Percentiles rank a stretch among this genome's conserved stretches.
phyloP scores from a whole-genome alignment of 495 filamentous ascomycete genomes.

The Hypoxylon crocopeplum region DNA sequence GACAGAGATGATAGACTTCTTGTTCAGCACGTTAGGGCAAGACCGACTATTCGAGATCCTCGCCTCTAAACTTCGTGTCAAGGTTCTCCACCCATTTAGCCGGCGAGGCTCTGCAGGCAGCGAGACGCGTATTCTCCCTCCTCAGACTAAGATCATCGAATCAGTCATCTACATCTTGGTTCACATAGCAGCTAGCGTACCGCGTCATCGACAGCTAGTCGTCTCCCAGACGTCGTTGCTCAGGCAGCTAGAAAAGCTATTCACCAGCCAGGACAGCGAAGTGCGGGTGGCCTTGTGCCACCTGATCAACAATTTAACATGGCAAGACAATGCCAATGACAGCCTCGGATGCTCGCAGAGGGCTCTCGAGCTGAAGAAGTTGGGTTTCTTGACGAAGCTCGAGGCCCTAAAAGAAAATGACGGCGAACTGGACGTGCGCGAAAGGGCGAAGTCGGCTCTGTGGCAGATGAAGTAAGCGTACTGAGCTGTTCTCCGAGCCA shows the following conservation, averaged over 20 bases:
- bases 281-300: constrained; percentile 80
- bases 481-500: background rate
- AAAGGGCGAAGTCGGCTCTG: constrained; percentile 80
- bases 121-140: constrained; percentile 57
- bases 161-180: constrained; percentile 78
- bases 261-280: constrained; percentile 70
- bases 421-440: constrained; percentile 79
- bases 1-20: constrained; percentile 80
- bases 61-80: constrained; percentile 70
- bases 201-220: constrained; percentile 73
- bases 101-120: constrained; percentile 37
- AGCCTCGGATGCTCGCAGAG: constrained; percentile 65
- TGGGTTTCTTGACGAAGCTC: constrained; percentile 75
- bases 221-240: constrained; percentile 63
- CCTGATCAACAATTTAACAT: constrained; percentile 83
- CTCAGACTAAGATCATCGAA: constrained; percentile 74
- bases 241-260: constrained; percentile 72
- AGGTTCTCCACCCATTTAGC: constrained; percentile 54
- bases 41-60: constrained; percentile 78
- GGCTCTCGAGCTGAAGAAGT: constrained; percentile 67
- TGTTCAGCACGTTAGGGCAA: constrained; percentile 79
- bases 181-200: constrained; percentile 81
- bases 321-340: constrained; percentile 75
- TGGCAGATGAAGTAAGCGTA: constrained; percentile 63
- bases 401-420: constrained; percentile 68